Percentiles rank a stretch among this genome's conserved stretches.
Evolutionary conservation across 176 grass and related monocot genomes (phyloP).

Genomic region (Oryza coarctata): DNA sequence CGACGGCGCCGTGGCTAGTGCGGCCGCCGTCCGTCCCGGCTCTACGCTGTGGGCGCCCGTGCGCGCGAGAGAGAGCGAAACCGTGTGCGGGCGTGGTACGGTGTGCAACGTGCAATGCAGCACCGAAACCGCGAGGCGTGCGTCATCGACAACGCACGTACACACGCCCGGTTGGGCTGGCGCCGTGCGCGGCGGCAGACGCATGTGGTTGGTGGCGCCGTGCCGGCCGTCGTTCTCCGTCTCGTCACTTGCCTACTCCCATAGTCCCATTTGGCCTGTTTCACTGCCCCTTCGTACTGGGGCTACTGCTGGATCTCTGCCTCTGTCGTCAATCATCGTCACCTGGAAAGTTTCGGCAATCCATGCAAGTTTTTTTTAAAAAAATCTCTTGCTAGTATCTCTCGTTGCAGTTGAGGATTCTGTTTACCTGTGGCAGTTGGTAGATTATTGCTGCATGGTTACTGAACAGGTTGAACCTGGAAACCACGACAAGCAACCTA

Average conservation of each 20-base stretch:
- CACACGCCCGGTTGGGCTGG: neutral
- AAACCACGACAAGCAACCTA: neutral
- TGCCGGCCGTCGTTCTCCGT: slow-evolving; percentile 18
- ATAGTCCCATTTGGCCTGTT: slow-evolving; percentile 5
- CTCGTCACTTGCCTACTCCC: neutral
- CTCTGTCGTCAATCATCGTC: no score
- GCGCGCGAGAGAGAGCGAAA: neutral
- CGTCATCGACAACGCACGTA: neutral
- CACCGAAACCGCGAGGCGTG: no score
- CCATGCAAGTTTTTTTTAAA: neutral
- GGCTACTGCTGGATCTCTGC: neutral
- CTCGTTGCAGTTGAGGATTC: neutral
- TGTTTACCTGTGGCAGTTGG: neutral
- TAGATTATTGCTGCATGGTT: no score
- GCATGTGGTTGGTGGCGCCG: slow-evolving; percentile 24
- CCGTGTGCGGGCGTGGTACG: neutral
- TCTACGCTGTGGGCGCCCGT: neutral
- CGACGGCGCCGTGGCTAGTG: no score
- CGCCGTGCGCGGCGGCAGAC: neutral
- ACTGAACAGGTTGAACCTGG: no score
- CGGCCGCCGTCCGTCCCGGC: no score
- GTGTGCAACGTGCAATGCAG: no score
- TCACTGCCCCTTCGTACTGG: neutral
- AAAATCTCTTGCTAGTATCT: neutral
- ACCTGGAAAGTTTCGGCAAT: neutral